Evolutionary conservation across 2,329 filamentous ascomycete species (phyloP).

Genomic region (Cladobotryum protrusum): DNA sequence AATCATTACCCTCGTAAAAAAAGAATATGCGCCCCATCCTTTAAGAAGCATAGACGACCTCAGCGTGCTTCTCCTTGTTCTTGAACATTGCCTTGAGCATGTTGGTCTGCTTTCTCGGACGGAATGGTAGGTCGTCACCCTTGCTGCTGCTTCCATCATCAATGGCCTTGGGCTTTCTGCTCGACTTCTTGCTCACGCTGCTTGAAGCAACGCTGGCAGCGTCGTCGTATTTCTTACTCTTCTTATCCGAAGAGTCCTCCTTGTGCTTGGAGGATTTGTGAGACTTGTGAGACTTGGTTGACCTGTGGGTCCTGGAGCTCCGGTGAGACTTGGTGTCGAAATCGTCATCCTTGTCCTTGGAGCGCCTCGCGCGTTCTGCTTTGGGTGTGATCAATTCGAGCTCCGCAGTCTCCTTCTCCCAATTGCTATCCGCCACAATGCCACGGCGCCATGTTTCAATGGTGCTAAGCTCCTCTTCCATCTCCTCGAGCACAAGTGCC

Average conservation of each 20-base stretch:
- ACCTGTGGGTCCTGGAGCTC: constrained; percentile 27
- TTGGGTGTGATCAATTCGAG: constrained; percentile 52
- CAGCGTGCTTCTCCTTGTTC: constrained; percentile 41
- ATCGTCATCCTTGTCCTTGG: constrained; percentile 31
- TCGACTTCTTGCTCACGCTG: constrained; percentile 19
- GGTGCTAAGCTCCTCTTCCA: constrained; percentile 52
- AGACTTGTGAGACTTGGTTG: constrained; percentile 21
- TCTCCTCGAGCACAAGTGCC: constrained; percentile 49
- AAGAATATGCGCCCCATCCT: background rate
- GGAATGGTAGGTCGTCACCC: constrained; percentile 33
- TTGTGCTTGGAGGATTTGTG: constrained; percentile 21
- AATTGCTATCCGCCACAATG: constrained; percentile 32
- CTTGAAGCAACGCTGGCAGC: constrained; percentile 34
- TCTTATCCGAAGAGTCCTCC: constrained; percentile 17
- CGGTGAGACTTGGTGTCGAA: constrained; percentile 33
- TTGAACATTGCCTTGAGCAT: constrained; percentile 56
- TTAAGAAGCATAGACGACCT: background rate
- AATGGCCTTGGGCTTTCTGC: constrained; percentile 29
- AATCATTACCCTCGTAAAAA: background rate
- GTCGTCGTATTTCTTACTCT: constrained; percentile 6
- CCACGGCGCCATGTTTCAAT: constrained; percentile 56
- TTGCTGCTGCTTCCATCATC: constrained; percentile 25
- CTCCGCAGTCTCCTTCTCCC: constrained; percentile 42
- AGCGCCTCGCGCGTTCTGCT: constrained; percentile 37
- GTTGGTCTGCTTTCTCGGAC: constrained; percentile 43